Evolutionary conservation across 805 yeast species (phyloP).

Genomic region (Lachancea sp.): DNA sequence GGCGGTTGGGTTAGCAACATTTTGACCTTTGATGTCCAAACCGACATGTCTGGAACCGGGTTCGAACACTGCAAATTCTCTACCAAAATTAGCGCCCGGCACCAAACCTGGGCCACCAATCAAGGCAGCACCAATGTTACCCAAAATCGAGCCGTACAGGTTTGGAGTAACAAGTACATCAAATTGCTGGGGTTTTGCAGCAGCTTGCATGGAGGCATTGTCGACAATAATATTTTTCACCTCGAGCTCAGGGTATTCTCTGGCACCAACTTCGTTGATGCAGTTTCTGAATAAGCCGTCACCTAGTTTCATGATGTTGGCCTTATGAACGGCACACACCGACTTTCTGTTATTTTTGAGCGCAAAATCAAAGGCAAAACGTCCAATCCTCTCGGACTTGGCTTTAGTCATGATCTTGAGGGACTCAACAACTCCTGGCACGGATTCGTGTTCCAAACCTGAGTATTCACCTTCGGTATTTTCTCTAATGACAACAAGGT

Average conservation of each 20-base stretch:
- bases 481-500: conserved; percentile 93
- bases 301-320: conserved; percentile 97
- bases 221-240: conserved; percentile 94
- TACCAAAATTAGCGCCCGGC: conserved; percentile 97
- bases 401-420: conserved; percentile 88
- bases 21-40: conserved; percentile 88
- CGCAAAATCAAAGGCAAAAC: conserved; percentile 95
- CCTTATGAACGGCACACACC: conserved; percentile 97
- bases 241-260: conserved; percentile 75
- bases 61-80: conserved; percentile 96
- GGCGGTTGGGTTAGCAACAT: conserved; percentile 97
- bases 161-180: conserved; percentile 97
- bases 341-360: conserved; percentile 82
- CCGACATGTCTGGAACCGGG: conserved; percentile 99
- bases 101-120: conserved; percentile 98
- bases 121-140: conserved; percentile 95
- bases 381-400: conserved; percentile 95
- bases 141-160: conserved; percentile 93
- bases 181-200: conserved; percentile 94
- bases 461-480: conserved; percentile 99
- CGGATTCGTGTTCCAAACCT: conserved; percentile 95
- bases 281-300: conserved; percentile 97
- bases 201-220: conserved; percentile 99
- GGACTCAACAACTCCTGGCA: conserved; percentile 96
- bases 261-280: conserved; percentile 77